Percentiles rank a stretch among this genome's conserved stretches.
phyloP scores from a whole-genome alignment of 1,284 basidiomycete species.

The Papiliotrema laurentii region DNA sequence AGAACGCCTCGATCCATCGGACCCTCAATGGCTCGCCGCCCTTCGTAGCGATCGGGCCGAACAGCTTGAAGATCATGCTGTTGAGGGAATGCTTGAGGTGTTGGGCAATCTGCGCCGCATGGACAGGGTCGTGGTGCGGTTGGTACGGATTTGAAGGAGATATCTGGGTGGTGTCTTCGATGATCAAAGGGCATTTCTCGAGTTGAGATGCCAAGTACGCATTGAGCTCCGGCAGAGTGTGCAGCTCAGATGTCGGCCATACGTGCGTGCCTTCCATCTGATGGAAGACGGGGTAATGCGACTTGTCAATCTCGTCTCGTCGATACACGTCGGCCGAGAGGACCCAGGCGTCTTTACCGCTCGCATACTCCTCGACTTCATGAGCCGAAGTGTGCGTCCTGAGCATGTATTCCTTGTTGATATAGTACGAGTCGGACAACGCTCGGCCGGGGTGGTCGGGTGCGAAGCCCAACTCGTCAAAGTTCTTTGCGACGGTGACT shows the following conservation, averaged over 20 bases:
- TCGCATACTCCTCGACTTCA: constrained; percentile 84
- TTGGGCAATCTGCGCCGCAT: constrained; percentile 67
- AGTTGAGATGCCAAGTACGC: constrained; percentile 60
- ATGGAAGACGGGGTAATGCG: constrained; percentile 98
- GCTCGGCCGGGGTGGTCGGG: constrained; percentile 87
- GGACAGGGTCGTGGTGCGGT: constrained; percentile 63
- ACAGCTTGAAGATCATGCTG: constrained; percentile 76
- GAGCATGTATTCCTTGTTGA: constrained; percentile 85
- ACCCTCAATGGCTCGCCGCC: constrained; percentile 65
- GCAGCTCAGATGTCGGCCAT: constrained; percentile 53
- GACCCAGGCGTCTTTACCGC: constrained; percentile 76
- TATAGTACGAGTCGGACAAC: constrained; percentile 90
- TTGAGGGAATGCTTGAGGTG: constrained; percentile 93
- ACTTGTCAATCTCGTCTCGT: constrained; percentile 95
- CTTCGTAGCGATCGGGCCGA: constrained; percentile 58
- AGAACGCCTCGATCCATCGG: constrained; percentile 96
- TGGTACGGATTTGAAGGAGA: constrained; percentile 77
- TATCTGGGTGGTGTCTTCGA: constrained; percentile 77
- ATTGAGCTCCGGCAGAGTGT: constrained; percentile 51
- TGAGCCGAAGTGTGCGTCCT: constrained; percentile 97
- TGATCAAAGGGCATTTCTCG: constrained; percentile 66
- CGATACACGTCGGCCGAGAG: constrained; percentile 98
- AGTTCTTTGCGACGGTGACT: constrained; percentile 88
- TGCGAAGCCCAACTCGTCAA: constrained; percentile 94
- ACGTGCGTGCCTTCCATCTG: constrained; percentile 95